phyloP scores from a whole-genome alignment of 371 early-diverging fungal genomes.

The Fennellomyces sp. region DNA sequence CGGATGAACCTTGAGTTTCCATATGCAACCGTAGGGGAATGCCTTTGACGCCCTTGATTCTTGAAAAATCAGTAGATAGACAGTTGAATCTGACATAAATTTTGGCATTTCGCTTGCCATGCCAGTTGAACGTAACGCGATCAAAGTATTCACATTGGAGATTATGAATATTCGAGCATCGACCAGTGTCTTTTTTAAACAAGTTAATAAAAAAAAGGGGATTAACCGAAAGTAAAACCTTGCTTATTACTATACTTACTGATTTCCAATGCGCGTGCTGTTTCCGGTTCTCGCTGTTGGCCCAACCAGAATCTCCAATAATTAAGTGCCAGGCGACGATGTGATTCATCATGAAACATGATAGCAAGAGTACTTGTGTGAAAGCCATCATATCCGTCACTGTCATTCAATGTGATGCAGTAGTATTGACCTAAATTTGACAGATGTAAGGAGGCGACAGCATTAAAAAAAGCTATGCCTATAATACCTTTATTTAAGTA shows the following conservation, averaged over 20 bases:
- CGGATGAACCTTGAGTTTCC: slow-evolving; percentile 35
- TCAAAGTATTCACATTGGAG: slow-evolving; percentile 64
- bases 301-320: slow-evolving; percentile 83
- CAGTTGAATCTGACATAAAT: slow-evolving; percentile 70
- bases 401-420: slow-evolving; percentile 12
- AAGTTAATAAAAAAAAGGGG: not conserved
- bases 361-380: slow-evolving; percentile 62
- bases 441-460: not conserved
- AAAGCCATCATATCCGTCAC: slow-evolving; percentile 38
- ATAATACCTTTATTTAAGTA: slow-evolving; percentile 56
- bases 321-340: slow-evolving; percentile 64
- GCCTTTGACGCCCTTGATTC: slow-evolving; percentile 80
- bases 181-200: not conserved
- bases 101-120: slow-evolving; percentile 66
- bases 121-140: slow-evolving; percentile 67
- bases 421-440: slow-evolving; percentile 23
- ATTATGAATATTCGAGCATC: slow-evolving; percentile 46
- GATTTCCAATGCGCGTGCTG: slow-evolving; percentile 54
- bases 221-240: slow-evolving; percentile 7
- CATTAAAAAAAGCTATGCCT: not conserved
- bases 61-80: slow-evolving; percentile 75
- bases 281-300: slow-evolving; percentile 59
- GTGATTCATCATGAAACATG: slow-evolving; percentile 74
- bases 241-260: slow-evolving; percentile 27
- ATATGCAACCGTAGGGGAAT: slow-evolving; percentile 71